These are phyloP conservation scores for Naumovozyma baii DNA, from an alignment of 805 yeast genomes.

Conservation along the genomic window DNA sequence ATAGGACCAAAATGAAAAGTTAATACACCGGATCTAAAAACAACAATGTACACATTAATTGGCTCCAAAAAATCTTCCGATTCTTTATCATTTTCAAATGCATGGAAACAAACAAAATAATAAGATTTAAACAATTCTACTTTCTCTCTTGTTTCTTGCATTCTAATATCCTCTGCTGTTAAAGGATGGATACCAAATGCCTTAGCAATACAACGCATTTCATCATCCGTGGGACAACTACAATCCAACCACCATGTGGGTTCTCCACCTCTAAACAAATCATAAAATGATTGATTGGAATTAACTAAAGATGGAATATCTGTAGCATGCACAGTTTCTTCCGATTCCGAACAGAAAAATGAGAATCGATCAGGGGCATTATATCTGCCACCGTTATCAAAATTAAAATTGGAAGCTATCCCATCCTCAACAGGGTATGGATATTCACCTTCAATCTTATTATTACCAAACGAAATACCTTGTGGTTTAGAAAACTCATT, in stretches of 20 bases:
- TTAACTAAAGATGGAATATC: conserved; percentile 69
- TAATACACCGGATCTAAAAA: conserved; percentile 56
- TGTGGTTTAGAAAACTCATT: conserved; percentile 32
- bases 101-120: conserved; percentile 93
- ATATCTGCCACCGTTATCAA: conserved; percentile 4
- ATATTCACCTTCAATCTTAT: conserved; percentile 30
- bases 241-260: conserved; percentile 97
- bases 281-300: conserved; percentile 55
- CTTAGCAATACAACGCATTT: conserved; percentile 84
- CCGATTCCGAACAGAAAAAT: conserved; percentile 71
- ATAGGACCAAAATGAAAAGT: conserved; percentile 65
- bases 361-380: conserved; percentile 68
- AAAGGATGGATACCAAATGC: conserved; percentile 96
- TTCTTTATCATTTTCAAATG: conserved; percentile 77
- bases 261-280: conserved; percentile 60
- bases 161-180: conserved; percentile 93
- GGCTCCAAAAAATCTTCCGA: conserved; percentile 79
- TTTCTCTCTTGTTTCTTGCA: conserved; percentile 95
- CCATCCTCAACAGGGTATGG: no score
- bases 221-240: conserved; percentile 85
- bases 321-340: conserved; percentile 82
- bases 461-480: conserved; percentile 35
- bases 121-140: conserved; percentile 85
- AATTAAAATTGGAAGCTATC: conserved; percentile 1
- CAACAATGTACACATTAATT: conserved; percentile 64